Evolutionary conservation across 257 asterid species (phyloP).

Genomic region (Mentha longifolia): DNA sequence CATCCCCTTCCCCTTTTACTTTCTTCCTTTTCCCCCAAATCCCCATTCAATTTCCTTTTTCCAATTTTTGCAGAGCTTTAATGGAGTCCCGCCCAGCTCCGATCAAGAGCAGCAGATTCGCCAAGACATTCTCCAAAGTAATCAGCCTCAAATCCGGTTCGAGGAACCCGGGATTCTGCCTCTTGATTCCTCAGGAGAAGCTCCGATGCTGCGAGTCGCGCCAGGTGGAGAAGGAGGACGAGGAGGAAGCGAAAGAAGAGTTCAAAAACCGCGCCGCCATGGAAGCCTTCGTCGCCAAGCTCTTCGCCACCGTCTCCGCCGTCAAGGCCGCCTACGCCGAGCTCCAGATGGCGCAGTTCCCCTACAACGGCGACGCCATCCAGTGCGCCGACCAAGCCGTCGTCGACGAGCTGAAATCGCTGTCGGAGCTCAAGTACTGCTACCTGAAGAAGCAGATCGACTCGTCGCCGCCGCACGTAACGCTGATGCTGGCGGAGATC

Average conservation of each 20-base stretch:
- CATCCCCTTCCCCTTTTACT: conserved; percentile 23
- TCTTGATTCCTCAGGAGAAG: conserved; percentile 77
- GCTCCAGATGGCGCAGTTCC: conserved; percentile 96
- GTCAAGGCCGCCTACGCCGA: conserved; percentile 94
- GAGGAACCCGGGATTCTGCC: conserved; percentile 60
- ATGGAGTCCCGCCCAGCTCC: conserved; percentile 67
- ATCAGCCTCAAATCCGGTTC: conserved; percentile 50
- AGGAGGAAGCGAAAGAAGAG: conserved; percentile 60
- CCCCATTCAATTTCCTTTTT: neutral
- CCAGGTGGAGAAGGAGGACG: conserved; percentile 60
- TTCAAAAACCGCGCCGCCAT: conserved; percentile 61
- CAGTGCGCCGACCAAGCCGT: conserved; percentile 86
- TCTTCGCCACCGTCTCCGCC: conserved; percentile 84
- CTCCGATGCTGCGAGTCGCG: conserved; percentile 83
- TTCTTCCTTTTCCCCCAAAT: conserved; percentile 6
- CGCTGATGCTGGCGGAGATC: conserved; percentile 88
- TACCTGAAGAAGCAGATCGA: conserved; percentile 73
- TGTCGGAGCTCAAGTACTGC: conserved; percentile 75
- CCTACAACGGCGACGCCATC: conserved; percentile 73
- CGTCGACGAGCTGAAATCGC: conserved; percentile 73
- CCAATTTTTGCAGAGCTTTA: neutral
- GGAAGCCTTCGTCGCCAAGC: conserved; percentile 91
- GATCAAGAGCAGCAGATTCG: conserved; percentile 52
- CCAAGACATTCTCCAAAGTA: conserved; percentile 64
- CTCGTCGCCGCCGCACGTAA: conserved; percentile 89